A percentile compares a stretch with the other conserved stretches of the same genome.
Conservation (phyloP, 768 basidiomycete genomes). For the Tremella fuciformis region DNA sequence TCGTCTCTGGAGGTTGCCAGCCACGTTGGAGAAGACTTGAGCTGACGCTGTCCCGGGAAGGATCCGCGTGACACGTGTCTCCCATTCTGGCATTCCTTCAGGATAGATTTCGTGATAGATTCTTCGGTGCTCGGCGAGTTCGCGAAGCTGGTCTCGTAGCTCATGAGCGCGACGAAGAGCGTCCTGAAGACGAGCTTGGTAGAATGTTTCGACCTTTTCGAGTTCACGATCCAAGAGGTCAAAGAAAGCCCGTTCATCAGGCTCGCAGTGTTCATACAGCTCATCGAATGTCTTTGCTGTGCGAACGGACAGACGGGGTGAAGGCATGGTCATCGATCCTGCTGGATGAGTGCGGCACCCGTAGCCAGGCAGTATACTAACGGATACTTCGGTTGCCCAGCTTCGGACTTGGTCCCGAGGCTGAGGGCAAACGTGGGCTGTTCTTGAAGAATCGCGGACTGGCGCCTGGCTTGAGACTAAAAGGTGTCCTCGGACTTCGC, state of each 20-base stretch:
- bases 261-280: slow-evolving; percentile 59
- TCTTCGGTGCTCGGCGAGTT: slow-evolving; percentile 67
- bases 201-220: slow-evolving; percentile 82
- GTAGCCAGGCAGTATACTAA: slow-evolving; percentile 14
- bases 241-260: slow-evolving; percentile 70
- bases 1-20: slow-evolving; percentile 16
- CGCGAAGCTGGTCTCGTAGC: slow-evolving; percentile 68
- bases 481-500: slow-evolving; percentile 4
- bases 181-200: slow-evolving; percentile 67
- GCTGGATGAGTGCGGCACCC: not conserved
- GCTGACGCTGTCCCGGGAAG: slow-evolving; percentile 21
- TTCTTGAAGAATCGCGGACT: slow-evolving; percentile 13
- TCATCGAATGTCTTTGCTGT: slow-evolving; percentile 47
- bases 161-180: slow-evolving; percentile 52
- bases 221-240: slow-evolving; percentile 71
- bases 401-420: slow-evolving; percentile 3
- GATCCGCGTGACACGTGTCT: slow-evolving; percentile 30
- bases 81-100: slow-evolving; percentile 40
- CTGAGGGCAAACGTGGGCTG: not conserved
- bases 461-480: not conserved
- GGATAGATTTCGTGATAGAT: slow-evolving; percentile 51
- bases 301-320: slow-evolving; percentile 18
- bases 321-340: slow-evolving; percentile 36
- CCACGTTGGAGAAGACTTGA: slow-evolving; percentile 13
- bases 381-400: slow-evolving; percentile 22